phyloP scores from a whole-genome alignment of 176 grass and related monocot genomes.

The Oryza punctata region DNA sequence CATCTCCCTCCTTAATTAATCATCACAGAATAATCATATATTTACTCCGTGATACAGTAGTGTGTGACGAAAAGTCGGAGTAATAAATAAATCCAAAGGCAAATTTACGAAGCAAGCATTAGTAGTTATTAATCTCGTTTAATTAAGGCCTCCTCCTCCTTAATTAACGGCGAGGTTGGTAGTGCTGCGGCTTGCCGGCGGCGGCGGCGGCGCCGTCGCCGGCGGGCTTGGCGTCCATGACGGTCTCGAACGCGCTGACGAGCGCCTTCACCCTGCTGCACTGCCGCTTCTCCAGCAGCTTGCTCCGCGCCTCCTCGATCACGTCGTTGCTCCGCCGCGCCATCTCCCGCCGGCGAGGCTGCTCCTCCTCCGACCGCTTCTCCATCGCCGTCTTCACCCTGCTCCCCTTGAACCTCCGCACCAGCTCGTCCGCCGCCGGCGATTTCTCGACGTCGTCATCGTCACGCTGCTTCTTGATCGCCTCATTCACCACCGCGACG shows the following conservation, averaged over 20 bases:
- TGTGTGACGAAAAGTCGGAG: not conserved
- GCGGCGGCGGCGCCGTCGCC: not conserved
- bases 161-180: not conserved
- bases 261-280: constrained; percentile 68
- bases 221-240: constrained; percentile 49
- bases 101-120: not conserved
- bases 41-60: not conserved
- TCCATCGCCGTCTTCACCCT: constrained; percentile 55
- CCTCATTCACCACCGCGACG: constrained; percentile 40
- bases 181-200: constrained; percentile 6
- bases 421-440: not conserved
- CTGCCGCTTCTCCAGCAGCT: constrained; percentile 65
- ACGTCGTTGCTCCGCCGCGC: constrained; percentile 57
- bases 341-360: constrained; percentile 44
- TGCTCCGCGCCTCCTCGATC: constrained; percentile 68
- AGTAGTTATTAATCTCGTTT: not conserved
- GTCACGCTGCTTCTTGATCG: constrained; percentile 25
- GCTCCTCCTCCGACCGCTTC: constrained; percentile 31
- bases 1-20: constrained; percentile 10
- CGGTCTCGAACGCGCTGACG: constrained; percentile 76
- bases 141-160: not conserved
- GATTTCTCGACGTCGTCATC: not conserved
- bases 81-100: not conserved
- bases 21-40: not conserved
- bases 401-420: constrained; percentile 43